A percentile compares a stretch with the other conserved stretches of the same genome.
Evolutionary conservation across 805 yeast genomes (phyloP).

Genomic region (Candida qinlingensis): DNA sequence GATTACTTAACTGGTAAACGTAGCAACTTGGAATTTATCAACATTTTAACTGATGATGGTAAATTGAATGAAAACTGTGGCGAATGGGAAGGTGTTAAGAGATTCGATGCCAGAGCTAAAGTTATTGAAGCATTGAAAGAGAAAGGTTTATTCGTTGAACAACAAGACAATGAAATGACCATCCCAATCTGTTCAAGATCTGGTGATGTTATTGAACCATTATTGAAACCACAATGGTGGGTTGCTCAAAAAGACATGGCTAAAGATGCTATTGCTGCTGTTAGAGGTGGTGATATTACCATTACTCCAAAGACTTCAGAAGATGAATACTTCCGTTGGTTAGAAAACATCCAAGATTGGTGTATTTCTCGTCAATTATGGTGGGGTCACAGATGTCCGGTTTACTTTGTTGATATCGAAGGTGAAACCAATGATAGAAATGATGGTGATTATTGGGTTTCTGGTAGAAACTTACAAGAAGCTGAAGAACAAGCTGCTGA

Average conservation of each 20-base stretch:
- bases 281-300: slow-evolving; percentile 70
- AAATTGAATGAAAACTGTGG: slow-evolving; percentile 88
- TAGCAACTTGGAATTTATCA: slow-evolving; percentile 80
- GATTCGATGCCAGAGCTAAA: slow-evolving; percentile 86
- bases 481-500: slow-evolving; percentile 76
- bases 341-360: slow-evolving; percentile 97
- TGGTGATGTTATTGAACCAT: slow-evolving; percentile 94
- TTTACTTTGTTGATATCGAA: slow-evolving; percentile 78
- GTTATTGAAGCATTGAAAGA: slow-evolving; percentile 79
- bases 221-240: slow-evolving; percentile 99
- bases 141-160: slow-evolving; percentile 72
- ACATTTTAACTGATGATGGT: slow-evolving; percentile 91
- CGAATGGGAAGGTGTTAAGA: slow-evolving; percentile 83
- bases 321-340: slow-evolving; percentile 92
- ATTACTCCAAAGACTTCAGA: slow-evolving; percentile 88
- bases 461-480: slow-evolving; percentile 79
- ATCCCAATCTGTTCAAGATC: slow-evolving; percentile 94
- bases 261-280: slow-evolving; percentile 77
- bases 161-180: slow-evolving; percentile 92
- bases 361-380: slow-evolving; percentile 92
- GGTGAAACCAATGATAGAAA: slow-evolving; percentile 52
- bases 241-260: slow-evolving; percentile 90
- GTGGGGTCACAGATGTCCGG: slow-evolving; percentile 99
- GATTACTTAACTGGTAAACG: slow-evolving; percentile 97
- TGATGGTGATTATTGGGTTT: slow-evolving; percentile 80